These are phyloP conservation scores for Apiospora koreana DNA, from an alignment of 2,329 filamentous ascomycete genomes.

Conservation along the genomic window DNA sequence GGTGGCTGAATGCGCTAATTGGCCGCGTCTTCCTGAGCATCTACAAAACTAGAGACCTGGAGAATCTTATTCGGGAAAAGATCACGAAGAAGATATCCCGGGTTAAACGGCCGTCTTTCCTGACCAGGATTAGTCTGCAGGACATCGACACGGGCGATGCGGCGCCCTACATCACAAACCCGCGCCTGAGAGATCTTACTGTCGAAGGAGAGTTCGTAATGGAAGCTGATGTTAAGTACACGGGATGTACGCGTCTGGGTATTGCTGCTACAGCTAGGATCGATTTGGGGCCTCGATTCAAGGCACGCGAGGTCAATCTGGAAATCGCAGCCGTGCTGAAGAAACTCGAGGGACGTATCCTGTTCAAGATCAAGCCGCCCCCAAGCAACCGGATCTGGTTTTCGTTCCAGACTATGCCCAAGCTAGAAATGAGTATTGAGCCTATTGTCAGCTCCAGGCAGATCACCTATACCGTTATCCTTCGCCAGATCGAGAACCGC, in stretches of 20 bases:
- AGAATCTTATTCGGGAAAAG: constrained; percentile 78
- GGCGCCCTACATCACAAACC: constrained; percentile 86
- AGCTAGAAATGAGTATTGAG: constrained; percentile 91
- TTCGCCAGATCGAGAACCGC: constrained; percentile 89
- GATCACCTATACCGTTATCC: constrained; percentile 90
- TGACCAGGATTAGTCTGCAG: constrained; percentile 80
- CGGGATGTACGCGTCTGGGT: constrained; percentile 85
- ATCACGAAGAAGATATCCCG: constrained; percentile 95
- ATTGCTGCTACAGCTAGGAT: constrained; percentile 92
- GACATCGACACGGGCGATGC: constrained; percentile 85
- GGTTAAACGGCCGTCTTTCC: constrained; percentile 87
- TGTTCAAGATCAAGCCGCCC: constrained; percentile 89
- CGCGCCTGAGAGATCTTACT: constrained; percentile 82
- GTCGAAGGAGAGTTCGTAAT: constrained; percentile 88
- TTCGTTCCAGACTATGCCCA: constrained; percentile 89
- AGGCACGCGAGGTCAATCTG: constrained; percentile 85
- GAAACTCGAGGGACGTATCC: constrained; percentile 79
- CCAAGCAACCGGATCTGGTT: constrained; percentile 97
- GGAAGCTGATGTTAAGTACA: constrained; percentile 86
- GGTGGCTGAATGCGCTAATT: constrained; percentile 91
- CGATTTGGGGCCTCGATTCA: constrained; percentile 86
- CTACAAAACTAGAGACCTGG: constrained; percentile 81
- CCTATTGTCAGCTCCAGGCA: constrained; percentile 94
- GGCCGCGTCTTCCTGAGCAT: constrained; percentile 86
- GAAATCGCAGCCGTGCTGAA: constrained; percentile 84